Percentiles rank a stretch among this genome's conserved stretches.
These are phyloP conservation scores for Umbelopsis isabellina DNA, from an alignment of 192 early-diverging fungal species.

Conservation along the genomic window DNA sequence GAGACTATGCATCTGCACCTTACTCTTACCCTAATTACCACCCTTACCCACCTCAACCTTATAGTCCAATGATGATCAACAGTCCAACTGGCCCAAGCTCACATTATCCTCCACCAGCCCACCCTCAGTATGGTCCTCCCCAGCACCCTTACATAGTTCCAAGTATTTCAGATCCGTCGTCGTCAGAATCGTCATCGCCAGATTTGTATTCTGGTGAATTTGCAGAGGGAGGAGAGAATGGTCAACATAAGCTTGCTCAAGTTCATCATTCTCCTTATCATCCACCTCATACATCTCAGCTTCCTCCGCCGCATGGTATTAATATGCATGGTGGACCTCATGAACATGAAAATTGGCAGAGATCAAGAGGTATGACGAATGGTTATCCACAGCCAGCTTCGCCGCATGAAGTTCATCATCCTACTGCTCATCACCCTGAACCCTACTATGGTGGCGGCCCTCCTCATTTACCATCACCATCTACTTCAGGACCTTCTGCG, in stretches of 20 bases:
- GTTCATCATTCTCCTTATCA: not conserved
- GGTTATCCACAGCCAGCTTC: constrained; percentile 1
- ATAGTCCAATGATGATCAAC: constrained; percentile 28
- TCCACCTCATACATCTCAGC: not conserved
- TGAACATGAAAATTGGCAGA: constrained; percentile 13
- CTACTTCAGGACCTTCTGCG: constrained; percentile 6
- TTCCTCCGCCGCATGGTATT: constrained; percentile 7
- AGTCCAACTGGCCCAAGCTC: constrained; percentile 25
- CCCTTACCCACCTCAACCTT: constrained; percentile 21
- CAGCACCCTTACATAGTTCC: constrained; percentile 43
- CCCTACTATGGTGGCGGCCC: not conserved
- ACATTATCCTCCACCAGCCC: constrained; percentile 25
- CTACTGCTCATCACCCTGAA: constrained; percentile 18
- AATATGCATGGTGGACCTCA: constrained; percentile 3
- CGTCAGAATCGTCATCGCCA: constrained; percentile 37
- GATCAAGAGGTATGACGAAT: constrained; percentile 10
- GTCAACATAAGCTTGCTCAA: constrained; percentile 19
- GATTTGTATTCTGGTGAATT: constrained; percentile 33
- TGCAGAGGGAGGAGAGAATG: constrained; percentile 10
- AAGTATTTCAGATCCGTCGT: constrained; percentile 33
- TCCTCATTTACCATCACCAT: constrained; percentile 14
- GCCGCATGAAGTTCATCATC: constrained; percentile 20
- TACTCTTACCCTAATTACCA: constrained; percentile 13
- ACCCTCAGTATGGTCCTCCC: constrained; percentile 30
- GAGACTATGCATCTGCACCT: constrained; percentile 22